These are phyloP conservation scores for Exophiala aquamarina DNA, from an alignment of 2,329 filamentous ascomycete species.

Conservation along the genomic window DNA sequence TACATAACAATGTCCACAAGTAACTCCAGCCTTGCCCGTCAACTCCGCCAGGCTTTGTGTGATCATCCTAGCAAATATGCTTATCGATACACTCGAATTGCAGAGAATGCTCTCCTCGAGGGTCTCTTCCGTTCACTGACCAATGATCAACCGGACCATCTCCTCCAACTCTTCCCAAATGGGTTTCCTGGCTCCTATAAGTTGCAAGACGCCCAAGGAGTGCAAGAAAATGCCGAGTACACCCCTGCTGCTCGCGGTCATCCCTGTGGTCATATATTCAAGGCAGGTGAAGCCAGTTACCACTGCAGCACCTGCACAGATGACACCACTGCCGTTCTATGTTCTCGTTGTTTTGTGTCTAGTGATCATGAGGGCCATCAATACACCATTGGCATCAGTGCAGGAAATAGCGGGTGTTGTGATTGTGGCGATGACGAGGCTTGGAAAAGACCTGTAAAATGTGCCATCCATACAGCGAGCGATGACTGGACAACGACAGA, in stretches of 20 bases:
- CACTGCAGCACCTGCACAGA: slow-evolving; percentile 89
- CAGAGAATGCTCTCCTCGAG: slow-evolving; percentile 70
- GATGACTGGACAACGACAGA: slow-evolving; percentile 54
- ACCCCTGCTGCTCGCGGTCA: slow-evolving; percentile 88
- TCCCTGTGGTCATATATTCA: slow-evolving; percentile 96
- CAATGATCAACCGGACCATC: slow-evolving; percentile 69
- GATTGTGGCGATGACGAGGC: slow-evolving; percentile 96
- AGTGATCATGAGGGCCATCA: slow-evolving; percentile 94
- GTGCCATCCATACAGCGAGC: slow-evolving; percentile 83
- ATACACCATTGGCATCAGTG: slow-evolving; percentile 82
- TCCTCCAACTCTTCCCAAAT: slow-evolving; percentile 78
- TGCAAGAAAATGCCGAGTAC: slow-evolving; percentile 92
- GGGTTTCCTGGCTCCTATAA: slow-evolving; percentile 70
- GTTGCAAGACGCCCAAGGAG: slow-evolving; percentile 82
- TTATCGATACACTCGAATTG: slow-evolving; percentile 73
- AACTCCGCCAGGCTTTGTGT: slow-evolving; percentile 80
- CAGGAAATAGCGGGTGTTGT: slow-evolving; percentile 92
- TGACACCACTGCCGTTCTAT: slow-evolving; percentile 94
- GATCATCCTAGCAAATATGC: slow-evolving; percentile 71
- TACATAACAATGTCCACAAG: slow-evolving; percentile 36
- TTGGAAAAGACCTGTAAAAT: slow-evolving; percentile 83
- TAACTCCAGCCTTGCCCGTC: slow-evolving; percentile 63
- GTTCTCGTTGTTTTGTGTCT: slow-evolving; percentile 89
- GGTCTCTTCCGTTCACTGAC: slow-evolving; percentile 87
- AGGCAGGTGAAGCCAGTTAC: slow-evolving; percentile 89